Conservation (phyloP, 2,329 filamentous ascomycete genomes). For the Tolypocladium ophioglossoides region DNA sequence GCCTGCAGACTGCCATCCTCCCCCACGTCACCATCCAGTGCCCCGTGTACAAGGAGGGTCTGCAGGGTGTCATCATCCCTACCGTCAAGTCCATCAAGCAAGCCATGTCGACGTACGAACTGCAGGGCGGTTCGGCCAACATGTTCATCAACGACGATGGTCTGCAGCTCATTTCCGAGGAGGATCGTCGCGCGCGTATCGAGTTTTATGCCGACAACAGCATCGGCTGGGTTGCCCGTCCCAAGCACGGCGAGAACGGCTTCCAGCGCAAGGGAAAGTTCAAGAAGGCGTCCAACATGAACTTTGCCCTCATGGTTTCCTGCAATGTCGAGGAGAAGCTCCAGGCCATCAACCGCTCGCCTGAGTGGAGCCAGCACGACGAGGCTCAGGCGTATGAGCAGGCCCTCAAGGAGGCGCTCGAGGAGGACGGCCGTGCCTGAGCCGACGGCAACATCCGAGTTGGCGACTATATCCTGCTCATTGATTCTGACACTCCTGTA, state of each 20-base stretch:
- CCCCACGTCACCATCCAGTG: slow-evolving; percentile 77
- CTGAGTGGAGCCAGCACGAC: slow-evolving; percentile 57
- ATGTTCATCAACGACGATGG: slow-evolving; percentile 71
- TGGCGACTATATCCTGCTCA: slow-evolving; percentile 67
- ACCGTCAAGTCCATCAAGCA: slow-evolving; percentile 70
- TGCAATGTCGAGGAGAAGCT: slow-evolving; percentile 63
- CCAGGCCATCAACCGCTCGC: slow-evolving; percentile 40
- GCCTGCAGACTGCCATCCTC: slow-evolving; percentile 45
- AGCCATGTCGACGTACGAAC: slow-evolving; percentile 66
- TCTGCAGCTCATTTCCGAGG: slow-evolving; percentile 54
- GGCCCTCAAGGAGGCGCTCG: slow-evolving; percentile 54
- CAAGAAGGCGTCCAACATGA: slow-evolving; percentile 66
- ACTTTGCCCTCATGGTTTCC: slow-evolving; percentile 57
- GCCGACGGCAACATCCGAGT: slow-evolving; percentile 79
- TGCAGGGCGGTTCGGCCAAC: slow-evolving; percentile 68
- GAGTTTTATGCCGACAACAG: slow-evolving; percentile 60
- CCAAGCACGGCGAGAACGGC: slow-evolving; percentile 51
- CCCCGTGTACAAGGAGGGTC: slow-evolving; percentile 79
- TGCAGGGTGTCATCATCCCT: slow-evolving; percentile 62
- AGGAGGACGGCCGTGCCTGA: slow-evolving; percentile 61
- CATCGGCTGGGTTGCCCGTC: slow-evolving; percentile 59
- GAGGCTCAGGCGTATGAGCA: slow-evolving; percentile 57
- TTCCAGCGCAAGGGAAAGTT: slow-evolving; percentile 56
- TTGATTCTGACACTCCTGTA: slow-evolving; percentile 72
- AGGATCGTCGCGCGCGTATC: slow-evolving; percentile 51